These are phyloP conservation scores for Paspalum vaginatum DNA, from an alignment of 176 grass and related monocot species.

Conservation along the genomic window DNA sequence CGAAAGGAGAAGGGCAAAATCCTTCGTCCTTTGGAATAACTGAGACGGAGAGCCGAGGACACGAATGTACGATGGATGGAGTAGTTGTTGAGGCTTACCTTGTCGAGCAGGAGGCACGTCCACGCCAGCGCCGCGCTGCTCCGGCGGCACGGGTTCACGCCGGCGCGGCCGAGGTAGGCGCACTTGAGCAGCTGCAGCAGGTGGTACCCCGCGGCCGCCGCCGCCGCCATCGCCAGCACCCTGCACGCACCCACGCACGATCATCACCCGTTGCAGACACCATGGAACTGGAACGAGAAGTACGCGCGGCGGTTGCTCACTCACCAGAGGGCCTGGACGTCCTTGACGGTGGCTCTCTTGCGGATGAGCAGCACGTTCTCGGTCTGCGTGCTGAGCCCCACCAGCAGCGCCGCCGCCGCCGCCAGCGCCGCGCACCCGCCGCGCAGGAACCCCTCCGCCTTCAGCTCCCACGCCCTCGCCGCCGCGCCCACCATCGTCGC, in stretches of 20 bases:
- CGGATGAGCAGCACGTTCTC: slow-evolving; percentile 63
- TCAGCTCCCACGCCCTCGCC: slow-evolving; percentile 41
- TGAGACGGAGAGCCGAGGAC: too few relatives aligned
- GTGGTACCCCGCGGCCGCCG: slow-evolving; percentile 66
- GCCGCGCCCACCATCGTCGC: neutral
- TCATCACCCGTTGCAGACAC: too few relatives aligned
- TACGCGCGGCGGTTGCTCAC: too few relatives aligned
- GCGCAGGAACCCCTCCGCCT: slow-evolving; percentile 57
- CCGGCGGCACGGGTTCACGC: slow-evolving; percentile 37
- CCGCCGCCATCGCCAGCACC: slow-evolving; percentile 48
- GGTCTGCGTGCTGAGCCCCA: slow-evolving; percentile 69
- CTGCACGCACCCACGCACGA: too few relatives aligned
- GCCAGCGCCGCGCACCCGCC: slow-evolving; percentile 54
- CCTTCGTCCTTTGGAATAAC: too few relatives aligned
- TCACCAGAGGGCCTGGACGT: slow-evolving; percentile 79
- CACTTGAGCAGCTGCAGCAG: slow-evolving; percentile 81
- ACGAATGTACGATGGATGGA: too few relatives aligned
- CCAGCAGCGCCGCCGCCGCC: slow-evolving; percentile 61
- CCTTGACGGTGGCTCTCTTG: slow-evolving; percentile 69
- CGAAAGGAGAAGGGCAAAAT: too few relatives aligned
- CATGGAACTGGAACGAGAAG: too few relatives aligned
- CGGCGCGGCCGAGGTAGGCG: slow-evolving; percentile 44
- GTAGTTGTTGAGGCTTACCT: slow-evolving; percentile 46
- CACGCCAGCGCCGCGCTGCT: slow-evolving; percentile 55
- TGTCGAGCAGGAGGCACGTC: slow-evolving; percentile 71